These are phyloP conservation scores for Russula abietina DNA, from an alignment of 768 basidiomycete genomes.

Conservation along the genomic window DNA sequence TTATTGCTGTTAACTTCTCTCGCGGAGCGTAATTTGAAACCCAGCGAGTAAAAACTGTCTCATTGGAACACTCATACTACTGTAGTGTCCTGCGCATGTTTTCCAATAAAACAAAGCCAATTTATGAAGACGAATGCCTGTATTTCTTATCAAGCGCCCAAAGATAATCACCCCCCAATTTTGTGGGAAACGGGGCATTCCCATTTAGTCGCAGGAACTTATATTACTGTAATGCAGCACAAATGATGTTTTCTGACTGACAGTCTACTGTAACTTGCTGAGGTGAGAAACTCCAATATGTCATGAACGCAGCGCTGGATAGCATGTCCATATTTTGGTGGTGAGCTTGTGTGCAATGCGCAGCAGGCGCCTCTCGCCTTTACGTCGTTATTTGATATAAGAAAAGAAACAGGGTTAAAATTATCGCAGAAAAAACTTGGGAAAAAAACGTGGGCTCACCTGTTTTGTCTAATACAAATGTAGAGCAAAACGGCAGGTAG, in stretches of 20 bases:
- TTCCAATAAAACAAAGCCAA: neutral
- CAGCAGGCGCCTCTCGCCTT: neutral
- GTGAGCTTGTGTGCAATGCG: neutral
- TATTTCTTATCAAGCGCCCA: constrained; percentile 1
- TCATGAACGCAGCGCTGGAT: neutral
- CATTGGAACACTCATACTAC: neutral
- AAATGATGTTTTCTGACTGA: neutral
- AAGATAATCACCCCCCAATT: neutral
- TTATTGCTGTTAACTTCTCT: constrained; percentile 15
- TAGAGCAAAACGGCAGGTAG: neutral
- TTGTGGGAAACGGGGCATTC: constrained; percentile 1
- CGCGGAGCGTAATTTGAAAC: constrained; percentile 25
- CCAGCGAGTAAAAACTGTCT: constrained; percentile 17
- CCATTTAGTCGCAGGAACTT: constrained; percentile 4
- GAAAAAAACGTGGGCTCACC: neutral
- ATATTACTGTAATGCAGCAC: constrained; percentile 6
- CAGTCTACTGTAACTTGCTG: neutral
- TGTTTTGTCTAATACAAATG: neutral
- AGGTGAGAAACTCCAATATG: constrained; percentile 1
- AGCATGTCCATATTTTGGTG: neutral
- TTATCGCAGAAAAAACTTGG: neutral
- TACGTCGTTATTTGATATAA: neutral
- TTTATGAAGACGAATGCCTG: neutral
- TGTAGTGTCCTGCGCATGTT: neutral
- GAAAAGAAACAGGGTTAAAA: neutral